Evolutionary conservation across 768 basidiomycete species (phyloP).

Genomic region (Lactarius psammicola): DNA sequence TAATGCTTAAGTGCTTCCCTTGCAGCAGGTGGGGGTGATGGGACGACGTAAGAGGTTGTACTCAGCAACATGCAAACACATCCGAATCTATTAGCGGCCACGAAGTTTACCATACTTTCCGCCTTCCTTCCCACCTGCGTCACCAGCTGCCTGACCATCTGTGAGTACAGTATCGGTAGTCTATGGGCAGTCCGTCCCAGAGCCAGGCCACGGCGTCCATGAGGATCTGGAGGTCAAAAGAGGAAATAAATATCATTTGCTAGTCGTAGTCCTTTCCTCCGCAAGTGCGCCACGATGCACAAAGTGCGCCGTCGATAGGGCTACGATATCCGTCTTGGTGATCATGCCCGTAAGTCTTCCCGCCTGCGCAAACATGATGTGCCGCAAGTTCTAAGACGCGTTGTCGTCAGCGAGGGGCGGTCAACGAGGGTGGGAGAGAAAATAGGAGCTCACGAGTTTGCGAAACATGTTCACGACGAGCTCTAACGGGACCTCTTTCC

Average conservation of each 20-base stretch:
- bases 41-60: too few relatives aligned
- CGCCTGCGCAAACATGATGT: conserved; percentile 61
- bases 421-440: background rate
- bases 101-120: too few relatives aligned
- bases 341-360: conserved; percentile 63
- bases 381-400: conserved; percentile 55
- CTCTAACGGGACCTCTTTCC: conserved; percentile 68
- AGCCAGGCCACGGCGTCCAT: background rate
- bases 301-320: conserved; percentile 56
- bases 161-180: background rate
- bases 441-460: conserved; percentile 51
- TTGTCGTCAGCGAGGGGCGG: conserved; percentile 16
- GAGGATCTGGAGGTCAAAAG: background rate
- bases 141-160: too few relatives aligned
- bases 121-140: too few relatives aligned
- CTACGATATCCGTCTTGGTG: conserved; percentile 65
- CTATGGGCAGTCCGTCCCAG: background rate
- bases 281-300: conserved; percentile 44
- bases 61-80: too few relatives aligned
- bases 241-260: background rate
- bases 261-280: background rate
- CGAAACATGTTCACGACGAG: conserved; percentile 74
- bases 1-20: too few relatives aligned
- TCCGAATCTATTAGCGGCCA: too few relatives aligned
- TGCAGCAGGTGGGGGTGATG: too few relatives aligned